A percentile compares a stretch with the other conserved stretches of the same genome.
Evolutionary conservation across 768 basidiomycete genomes (phyloP).

Genomic region (Rhodotorula diobovata): DNA sequence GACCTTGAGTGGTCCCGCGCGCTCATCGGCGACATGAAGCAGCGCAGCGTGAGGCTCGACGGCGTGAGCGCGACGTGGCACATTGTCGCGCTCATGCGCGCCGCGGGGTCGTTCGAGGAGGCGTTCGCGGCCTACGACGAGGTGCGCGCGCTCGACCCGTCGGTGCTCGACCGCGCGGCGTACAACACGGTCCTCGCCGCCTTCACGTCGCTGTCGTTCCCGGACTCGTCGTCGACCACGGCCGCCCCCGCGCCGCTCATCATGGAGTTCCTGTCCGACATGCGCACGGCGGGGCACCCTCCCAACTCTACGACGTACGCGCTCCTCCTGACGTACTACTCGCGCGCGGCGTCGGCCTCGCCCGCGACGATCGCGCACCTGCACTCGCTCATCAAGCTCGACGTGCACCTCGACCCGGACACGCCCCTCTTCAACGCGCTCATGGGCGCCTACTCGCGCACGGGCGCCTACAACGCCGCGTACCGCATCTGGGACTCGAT

Average conservation of each 20-base stretch:
- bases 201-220: conserved; percentile 63
- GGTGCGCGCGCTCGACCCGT: conserved; percentile 44
- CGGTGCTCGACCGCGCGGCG: conserved; percentile 10
- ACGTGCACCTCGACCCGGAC: conserved; percentile 70
- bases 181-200: conserved; percentile 45
- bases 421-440: conserved; percentile 69
- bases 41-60: conserved; percentile 53
- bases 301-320: conserved; percentile 31
- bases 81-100: conserved; percentile 65
- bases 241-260: conserved; percentile 52
- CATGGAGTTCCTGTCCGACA: conserved; percentile 50
- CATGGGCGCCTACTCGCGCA: conserved; percentile 83
- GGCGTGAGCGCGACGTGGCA: conserved; percentile 55
- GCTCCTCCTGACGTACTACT: conserved; percentile 38
- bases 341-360: conserved; percentile 44
- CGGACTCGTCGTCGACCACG: conserved; percentile 56
- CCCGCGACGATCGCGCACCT: conserved; percentile 55
- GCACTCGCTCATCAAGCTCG: conserved; percentile 73
- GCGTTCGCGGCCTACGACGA: conserved; percentile 62
- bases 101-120: conserved; percentile 55
- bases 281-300: conserved; percentile 28
- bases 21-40: conserved; percentile 65
- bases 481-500: conserved; percentile 69
- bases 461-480: conserved; percentile 65
- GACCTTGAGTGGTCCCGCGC: conserved; percentile 34